Evolutionary conservation across 2,329 filamentous ascomycete species (phyloP).

Genomic region (Niveomyces coronatus): DNA sequence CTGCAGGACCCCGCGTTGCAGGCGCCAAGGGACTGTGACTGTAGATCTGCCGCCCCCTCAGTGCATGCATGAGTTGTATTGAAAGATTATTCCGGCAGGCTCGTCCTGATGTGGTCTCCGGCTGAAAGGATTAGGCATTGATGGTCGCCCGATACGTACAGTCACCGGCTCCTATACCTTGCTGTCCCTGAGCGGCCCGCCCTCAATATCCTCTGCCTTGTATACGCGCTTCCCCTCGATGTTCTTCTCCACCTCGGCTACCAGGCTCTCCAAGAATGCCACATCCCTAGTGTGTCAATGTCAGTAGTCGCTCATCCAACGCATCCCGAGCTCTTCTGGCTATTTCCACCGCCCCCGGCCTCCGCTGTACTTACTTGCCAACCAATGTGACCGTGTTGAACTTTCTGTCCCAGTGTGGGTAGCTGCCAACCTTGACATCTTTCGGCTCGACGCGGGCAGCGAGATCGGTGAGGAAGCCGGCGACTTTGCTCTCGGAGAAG

Average conservation of each 20-base stretch:
- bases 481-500: conserved; percentile 74
- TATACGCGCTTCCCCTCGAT: conserved; percentile 62
- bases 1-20: too few species aligned
- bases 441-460: conserved; percentile 61
- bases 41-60: too few species aligned
- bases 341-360: too few species aligned
- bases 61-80: too few species aligned
- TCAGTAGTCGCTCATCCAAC: not conserved
- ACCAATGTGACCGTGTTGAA: conserved; percentile 87
- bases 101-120: too few species aligned
- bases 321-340: too few species aligned
- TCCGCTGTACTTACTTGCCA: conserved; percentile 39
- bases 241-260: conserved; percentile 65
- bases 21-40: too few species aligned
- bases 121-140: too few species aligned
- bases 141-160: too few species aligned
- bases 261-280: conserved; percentile 66
- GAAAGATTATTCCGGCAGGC: too few species aligned
- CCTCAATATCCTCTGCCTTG: conserved; percentile 59
- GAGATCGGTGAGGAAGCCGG: conserved; percentile 70
- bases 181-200: conserved; percentile 13
- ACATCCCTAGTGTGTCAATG: conserved; percentile 44
- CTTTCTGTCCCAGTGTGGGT: conserved; percentile 83
- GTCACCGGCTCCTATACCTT: conserved; percentile 8
- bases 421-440: conserved; percentile 90